Evolutionary conservation across 225 moss, liverwort and hornwort species (phyloP), one percentile per base, ranked within the genome.

Genomic region (Thuidium tamariscinum): DNA sequence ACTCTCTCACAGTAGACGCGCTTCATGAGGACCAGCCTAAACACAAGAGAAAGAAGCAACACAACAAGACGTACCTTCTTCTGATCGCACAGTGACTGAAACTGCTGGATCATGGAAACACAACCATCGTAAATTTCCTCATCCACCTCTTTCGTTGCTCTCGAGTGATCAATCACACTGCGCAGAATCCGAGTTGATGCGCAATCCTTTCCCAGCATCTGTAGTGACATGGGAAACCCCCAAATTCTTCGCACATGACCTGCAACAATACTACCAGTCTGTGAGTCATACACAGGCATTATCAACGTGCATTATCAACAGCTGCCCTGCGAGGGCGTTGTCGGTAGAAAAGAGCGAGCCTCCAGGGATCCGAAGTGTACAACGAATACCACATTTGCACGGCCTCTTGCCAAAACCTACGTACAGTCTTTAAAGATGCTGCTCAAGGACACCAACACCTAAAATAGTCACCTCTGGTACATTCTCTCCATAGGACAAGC

Each of bases 191-290:
- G 87, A 48, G 88, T 85, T 7, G 92, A 90, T 20, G 89, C 88
- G 25, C 92, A 92, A 49, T 92, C 90, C 56, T 79, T 90, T 79
- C 92, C 92, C 52, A 92, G 77, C 70, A 88, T 89, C 84, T 92
- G 92, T 10, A 92, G 82, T 26, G 92, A 92, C 88, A 92, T 87
- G 55, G 92, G 90, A 57, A 92, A 88, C 4, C 92, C 90, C 90
- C 92, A 92, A 68, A 92, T 39, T 51, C 88, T 88, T 55, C 92
- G 88, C 70, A 79, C 92, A 21, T 88, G 88, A 65, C 92, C 92
- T 92, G 88, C 63, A 85, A 56, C 57, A 54, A 30, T 14, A 65
- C 42, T 42, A 51, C 41, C 11, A 34, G 14, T 41, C 16, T 56
- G 15, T 65, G 46, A 83, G 59, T 5, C 23, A 11, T 17, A 61